These are phyloP conservation scores for Tulasnella sp. DNA, from an alignment of 768 basidiomycete genomes.

Conservation along the genomic window DNA sequence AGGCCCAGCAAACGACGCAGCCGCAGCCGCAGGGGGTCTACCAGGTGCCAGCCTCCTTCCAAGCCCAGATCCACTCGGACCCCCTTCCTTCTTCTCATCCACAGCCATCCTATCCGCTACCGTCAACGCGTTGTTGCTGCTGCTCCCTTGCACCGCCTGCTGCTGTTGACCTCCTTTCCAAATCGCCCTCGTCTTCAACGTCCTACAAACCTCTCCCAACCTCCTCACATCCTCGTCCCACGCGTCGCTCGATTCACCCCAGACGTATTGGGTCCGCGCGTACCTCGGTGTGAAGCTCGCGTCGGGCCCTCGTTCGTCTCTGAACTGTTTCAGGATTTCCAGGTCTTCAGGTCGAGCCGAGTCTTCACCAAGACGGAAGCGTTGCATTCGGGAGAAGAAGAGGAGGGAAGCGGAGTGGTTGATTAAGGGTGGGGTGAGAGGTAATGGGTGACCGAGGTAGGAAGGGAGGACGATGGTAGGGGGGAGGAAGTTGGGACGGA, in stretches of 20 bases:
- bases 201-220: not conserved
- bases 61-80: not conserved
- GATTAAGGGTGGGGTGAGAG: slow-evolving; percentile 14
- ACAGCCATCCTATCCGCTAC: not conserved
- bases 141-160: not conserved
- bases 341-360: not conserved
- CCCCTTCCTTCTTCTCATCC: not conserved
- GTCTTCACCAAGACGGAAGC: slow-evolving; percentile 10
- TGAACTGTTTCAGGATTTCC: not conserved
- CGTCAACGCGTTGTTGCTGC: not conserved
- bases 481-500: not conserved
- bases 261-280: not conserved
- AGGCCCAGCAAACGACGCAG: not conserved
- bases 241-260: not conserved
- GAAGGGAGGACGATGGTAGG: slow-evolving; percentile 10
- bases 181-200: slow-evolving; percentile 3
- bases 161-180: not conserved
- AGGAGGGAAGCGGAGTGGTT: slow-evolving; percentile 20
- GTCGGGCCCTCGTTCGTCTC: not conserved
- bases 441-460: slow-evolving; percentile 19
- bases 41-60: not conserved
- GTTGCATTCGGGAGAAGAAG: slow-evolving; percentile 22
- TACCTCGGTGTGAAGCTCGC: not conserved
- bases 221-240: not conserved
- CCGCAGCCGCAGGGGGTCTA: not conserved